Evolutionary conservation across 208 protist species (phyloP).

Genomic region (Novymonas esmeraldas): DNA sequence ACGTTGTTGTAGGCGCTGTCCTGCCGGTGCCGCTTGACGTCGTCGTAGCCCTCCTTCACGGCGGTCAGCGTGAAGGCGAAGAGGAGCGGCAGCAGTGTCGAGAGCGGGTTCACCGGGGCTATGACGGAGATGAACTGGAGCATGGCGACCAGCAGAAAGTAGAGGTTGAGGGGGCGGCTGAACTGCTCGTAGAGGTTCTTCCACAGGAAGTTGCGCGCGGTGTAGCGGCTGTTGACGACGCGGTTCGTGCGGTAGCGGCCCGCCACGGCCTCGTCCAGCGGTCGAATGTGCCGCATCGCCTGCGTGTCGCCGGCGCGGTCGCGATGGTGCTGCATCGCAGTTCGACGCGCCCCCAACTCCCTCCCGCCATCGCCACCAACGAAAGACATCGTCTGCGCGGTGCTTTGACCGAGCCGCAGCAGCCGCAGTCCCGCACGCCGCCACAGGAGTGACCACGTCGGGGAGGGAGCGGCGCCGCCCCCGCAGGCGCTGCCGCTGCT

Average conservation of each 20-base stretch:
- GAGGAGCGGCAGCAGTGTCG: slow-evolving; percentile 90
- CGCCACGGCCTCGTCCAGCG: slow-evolving; percentile 44
- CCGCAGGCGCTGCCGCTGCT: neutral
- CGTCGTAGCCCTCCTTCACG: slow-evolving; percentile 95
- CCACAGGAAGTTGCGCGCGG: slow-evolving; percentile 93
- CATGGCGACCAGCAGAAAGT: slow-evolving; percentile 95
- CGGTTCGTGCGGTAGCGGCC: slow-evolving; percentile 76
- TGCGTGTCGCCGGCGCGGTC: neutral
- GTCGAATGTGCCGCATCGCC: slow-evolving; percentile 50
- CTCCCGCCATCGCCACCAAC: neutral
- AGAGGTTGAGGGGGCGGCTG: slow-evolving; percentile 93
- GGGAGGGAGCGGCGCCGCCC: neutral
- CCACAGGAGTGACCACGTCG: neutral
- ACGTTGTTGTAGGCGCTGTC: slow-evolving; percentile 82
- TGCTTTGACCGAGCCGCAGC: neutral
- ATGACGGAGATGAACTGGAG: slow-evolving; percentile 93
- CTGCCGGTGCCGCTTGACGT: slow-evolving; percentile 86
- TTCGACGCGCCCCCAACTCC: too few species aligned
- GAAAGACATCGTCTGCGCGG: neutral
- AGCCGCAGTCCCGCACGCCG: neutral
- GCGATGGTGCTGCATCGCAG: neutral
- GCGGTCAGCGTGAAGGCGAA: slow-evolving; percentile 94
- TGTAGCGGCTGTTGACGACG: slow-evolving; percentile 95
- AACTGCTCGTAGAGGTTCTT: slow-evolving; percentile 98
- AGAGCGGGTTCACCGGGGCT: slow-evolving; percentile 93